Percentiles rank a stretch among this genome's conserved stretches.
phyloP scores from a whole-genome alignment of 371 early-diverging fungal species.

The Apophysomyces elegans region DNA sequence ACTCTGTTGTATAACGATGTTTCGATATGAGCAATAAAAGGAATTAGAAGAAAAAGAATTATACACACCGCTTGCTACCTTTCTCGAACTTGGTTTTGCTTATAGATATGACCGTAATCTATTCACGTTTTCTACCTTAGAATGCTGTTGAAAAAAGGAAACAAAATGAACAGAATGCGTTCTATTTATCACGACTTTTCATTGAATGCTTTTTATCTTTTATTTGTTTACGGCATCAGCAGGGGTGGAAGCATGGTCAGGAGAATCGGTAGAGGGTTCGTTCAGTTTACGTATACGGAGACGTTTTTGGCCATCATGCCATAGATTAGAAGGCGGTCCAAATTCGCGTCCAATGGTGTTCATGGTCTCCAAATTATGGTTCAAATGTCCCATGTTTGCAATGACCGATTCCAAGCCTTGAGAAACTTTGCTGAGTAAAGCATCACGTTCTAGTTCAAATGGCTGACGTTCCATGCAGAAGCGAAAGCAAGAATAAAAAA shows the following conservation, averaged over 20 bases:
- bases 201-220: not conserved
- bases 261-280: not conserved
- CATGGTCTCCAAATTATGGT: slow-evolving; percentile 58
- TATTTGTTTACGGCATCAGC: not conserved
- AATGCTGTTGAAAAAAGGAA: no score
- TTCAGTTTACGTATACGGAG: slow-evolving; percentile 6
- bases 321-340: slow-evolving; percentile 50
- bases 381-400: slow-evolving; percentile 50
- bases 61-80: no score
- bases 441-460: slow-evolving; percentile 33
- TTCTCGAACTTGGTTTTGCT: no score
- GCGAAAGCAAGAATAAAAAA: no score
- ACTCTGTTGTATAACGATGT: no score
- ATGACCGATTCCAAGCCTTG: slow-evolving; percentile 54
- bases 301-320: slow-evolving; percentile 31
- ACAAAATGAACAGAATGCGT: not conserved
- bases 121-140: no score
- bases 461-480: slow-evolving; percentile 3
- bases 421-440: slow-evolving; percentile 26
- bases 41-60: no score
- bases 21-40: no score
- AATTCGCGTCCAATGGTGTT: slow-evolving; percentile 61
- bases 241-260: not conserved
- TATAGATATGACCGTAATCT: no score
- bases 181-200: not conserved